Base-by-base conservation (phyloP, 2,329 filamentous ascomycete genomes). In the Cladophialophora yegresii region DNA sequence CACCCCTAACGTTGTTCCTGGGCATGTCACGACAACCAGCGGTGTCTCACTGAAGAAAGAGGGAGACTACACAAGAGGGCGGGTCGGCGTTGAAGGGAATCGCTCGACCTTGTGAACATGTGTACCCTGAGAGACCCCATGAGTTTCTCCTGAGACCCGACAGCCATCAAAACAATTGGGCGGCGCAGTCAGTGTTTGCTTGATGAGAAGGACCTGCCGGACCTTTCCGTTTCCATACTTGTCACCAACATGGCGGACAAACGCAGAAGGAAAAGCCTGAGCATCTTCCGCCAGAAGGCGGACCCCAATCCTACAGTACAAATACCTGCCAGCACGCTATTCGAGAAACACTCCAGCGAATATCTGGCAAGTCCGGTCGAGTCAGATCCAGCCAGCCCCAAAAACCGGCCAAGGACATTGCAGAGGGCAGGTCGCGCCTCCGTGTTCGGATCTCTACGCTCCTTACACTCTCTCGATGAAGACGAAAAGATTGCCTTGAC, bases 401-500 rank as follows among this genome's bases (percentile, higher is more conserved):
- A 69, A 61, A 61, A 68, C 30, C 76, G 77, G 33, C 78, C 79
- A 36, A 78, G 76, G 68, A 80, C 78, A 20, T 68, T 80, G 13
- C 78, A 79, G 69, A 81, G 78, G 69, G 65, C 67, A 51, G 77
- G 76, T 67, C 79, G 83, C 10, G 75, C 78, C n/a, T 87, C 85
- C 3, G 78, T 86, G 28, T 86, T 88, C 72, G 84, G 84, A 45
- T 87, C 85, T 1, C 75, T 87, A 57, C 80, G 82, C 65, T 83
- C 80, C 40, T 75, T 83, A 56, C 82, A 82, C 59, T 81, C 81
- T 5, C 73, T 78, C 58, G 82, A 82, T 32, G 83, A 84, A 47
- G 81, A 84, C 53, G 82, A 84, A 50, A 80, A 81, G 64, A 77
- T 78, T 8, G 58, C 59, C 23, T 72, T 82, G 26, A 79, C 78